Evolutionary conservation across 129 eudicot species (phyloP).

Genomic region (Dittrichia graveolens): DNA sequence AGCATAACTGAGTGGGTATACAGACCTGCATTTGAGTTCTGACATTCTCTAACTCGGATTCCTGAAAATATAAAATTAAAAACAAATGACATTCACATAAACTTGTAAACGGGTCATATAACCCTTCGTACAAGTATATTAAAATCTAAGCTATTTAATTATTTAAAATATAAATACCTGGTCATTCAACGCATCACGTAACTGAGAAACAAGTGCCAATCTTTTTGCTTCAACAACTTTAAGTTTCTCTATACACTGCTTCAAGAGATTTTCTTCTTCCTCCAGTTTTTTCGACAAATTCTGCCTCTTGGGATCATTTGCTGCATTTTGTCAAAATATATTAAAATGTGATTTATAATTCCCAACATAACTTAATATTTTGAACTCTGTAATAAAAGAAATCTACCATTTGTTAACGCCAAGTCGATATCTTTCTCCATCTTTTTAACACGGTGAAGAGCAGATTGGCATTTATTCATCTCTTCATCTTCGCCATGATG

Average conservation of each 20-base stretch:
- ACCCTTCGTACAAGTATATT: too few species aligned
- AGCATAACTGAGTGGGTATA: constrained; percentile 4
- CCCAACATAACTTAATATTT: not conserved
- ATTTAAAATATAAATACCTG: constrained; percentile 52
- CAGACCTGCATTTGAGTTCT: constrained; percentile 95
- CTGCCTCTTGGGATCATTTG: constrained; percentile 76
- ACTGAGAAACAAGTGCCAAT: constrained; percentile 75
- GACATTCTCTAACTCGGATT: constrained; percentile 88
- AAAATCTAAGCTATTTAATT: too few species aligned
- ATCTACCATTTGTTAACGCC: constrained; percentile 68
- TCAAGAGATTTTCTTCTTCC: constrained; percentile 67
- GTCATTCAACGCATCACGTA: constrained; percentile 76
- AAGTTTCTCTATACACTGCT: constrained; percentile 77
- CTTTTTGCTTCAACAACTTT: constrained; percentile 88
- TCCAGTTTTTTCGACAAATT: constrained; percentile 64
- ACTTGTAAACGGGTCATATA: not conserved
- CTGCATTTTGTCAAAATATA: constrained; percentile 36
- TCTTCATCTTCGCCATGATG: constrained; percentile 73
- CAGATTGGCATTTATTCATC: constrained; percentile 80
- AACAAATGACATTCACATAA: not conserved
- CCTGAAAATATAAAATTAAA: constrained; percentile 48
- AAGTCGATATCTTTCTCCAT: constrained; percentile 75
- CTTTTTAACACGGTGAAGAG: constrained; percentile 67
- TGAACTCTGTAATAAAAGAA: not conserved
- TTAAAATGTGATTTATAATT: not conserved